phyloP scores from a whole-genome alignment of 2,329 filamentous ascomycete species.

The Gnomoniopsis sp. region DNA sequence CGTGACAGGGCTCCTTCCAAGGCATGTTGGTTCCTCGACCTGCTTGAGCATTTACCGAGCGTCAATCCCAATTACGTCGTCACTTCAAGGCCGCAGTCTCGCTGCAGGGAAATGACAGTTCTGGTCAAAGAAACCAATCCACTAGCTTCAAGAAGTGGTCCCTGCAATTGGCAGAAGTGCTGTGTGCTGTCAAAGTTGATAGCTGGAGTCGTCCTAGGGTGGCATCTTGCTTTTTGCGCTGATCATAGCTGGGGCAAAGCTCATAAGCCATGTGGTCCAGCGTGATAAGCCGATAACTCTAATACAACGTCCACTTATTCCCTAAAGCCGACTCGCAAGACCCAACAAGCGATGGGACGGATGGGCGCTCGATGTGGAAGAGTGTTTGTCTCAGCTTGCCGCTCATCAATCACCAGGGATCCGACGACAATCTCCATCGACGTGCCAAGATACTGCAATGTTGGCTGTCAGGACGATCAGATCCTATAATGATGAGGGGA shows the following conservation, averaged over 20 bases:
- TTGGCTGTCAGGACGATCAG: background rate
- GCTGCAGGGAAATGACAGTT: background rate
- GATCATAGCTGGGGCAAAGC: background rate
- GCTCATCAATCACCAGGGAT: conserved; percentile 10
- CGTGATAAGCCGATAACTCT: conserved; percentile 8
- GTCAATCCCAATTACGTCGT: conserved; percentile 6
- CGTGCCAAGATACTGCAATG: background rate
- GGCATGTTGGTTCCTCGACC: background rate
- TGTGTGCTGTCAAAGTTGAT: background rate
- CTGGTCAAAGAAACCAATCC: background rate
- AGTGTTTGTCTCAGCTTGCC: conserved; percentile 15
- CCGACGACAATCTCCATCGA: background rate
- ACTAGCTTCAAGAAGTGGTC: background rate
- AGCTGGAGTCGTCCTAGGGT: conserved; percentile 3
- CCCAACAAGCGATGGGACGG: background rate
- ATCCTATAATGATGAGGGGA: background rate
- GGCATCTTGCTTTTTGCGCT: background rate
- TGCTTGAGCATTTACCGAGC: background rate
- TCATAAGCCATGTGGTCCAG: background rate
- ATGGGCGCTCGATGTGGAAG: too few species aligned
- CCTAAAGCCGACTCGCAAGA: background rate
- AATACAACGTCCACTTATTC: conserved; percentile 4
- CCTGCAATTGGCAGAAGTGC: background rate
- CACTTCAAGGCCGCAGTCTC: background rate
- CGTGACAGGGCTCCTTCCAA: conserved; percentile 6